Conservation (phyloP, 2,329 filamentous ascomycete genomes). For the Zymoseptoria crescenta region DNA sequence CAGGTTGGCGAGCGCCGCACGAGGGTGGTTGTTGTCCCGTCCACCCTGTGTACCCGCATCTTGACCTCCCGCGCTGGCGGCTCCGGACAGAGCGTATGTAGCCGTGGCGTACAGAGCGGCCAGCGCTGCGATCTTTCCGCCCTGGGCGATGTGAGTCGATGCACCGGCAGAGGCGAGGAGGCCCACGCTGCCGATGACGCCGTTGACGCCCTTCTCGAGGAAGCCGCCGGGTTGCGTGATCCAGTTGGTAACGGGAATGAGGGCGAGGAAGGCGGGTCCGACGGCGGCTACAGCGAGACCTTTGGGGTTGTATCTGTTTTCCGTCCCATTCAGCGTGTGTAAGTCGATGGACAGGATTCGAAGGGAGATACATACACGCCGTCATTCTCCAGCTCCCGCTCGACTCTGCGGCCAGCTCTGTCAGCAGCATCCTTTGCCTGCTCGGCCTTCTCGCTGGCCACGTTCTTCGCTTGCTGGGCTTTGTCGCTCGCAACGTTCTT, state of each 20-base stretch:
- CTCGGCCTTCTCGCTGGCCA: constrained; percentile 1
- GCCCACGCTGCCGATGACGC: constrained; percentile 17
- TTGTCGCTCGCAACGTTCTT: constrained; percentile 5
- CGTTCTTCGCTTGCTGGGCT: not conserved
- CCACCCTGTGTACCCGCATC: constrained; percentile 19
- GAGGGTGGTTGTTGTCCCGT: constrained; percentile 23
- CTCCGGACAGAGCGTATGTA: constrained; percentile 24
- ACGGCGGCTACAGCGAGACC: constrained; percentile 22
- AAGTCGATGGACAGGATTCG: not conserved
- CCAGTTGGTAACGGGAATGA: constrained; percentile 23
- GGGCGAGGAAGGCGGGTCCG: constrained; percentile 24
- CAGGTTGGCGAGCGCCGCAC: constrained; percentile 15
- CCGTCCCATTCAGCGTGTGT: not conserved
- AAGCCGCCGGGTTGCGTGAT: constrained; percentile 20
- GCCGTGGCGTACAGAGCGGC: constrained; percentile 22
- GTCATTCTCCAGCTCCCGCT: constrained; percentile 18
- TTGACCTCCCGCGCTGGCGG: constrained; percentile 20
- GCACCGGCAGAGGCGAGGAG: constrained; percentile 19
- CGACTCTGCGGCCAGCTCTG: not conserved
- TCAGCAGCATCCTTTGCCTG: constrained; percentile 6
- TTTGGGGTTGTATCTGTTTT: constrained; percentile 17
- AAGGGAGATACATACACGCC: constrained; percentile 18
- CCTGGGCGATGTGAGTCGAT: constrained; percentile 12
- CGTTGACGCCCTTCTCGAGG: constrained; percentile 23
- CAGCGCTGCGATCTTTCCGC: constrained; percentile 24